Evolutionary conservation across 768 basidiomycete genomes (phyloP).

Genomic region (Panus rudis): DNA sequence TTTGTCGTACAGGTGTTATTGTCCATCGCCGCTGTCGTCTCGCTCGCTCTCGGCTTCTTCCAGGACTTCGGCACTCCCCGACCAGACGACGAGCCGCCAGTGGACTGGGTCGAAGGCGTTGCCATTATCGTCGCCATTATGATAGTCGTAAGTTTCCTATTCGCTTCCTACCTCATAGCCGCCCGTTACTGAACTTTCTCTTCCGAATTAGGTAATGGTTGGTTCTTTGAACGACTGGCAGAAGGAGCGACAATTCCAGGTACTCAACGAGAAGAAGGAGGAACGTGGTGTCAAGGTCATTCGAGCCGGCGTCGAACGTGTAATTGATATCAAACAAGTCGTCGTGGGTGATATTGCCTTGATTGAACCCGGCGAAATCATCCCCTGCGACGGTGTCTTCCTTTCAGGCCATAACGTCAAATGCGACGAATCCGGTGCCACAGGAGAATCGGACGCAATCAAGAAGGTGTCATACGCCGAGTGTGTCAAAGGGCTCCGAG

Average conservation of each 20-base stretch:
- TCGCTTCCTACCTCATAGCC: background rate
- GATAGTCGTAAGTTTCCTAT: constrained; percentile 55
- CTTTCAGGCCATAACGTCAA: constrained; percentile 86
- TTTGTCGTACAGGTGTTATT: constrained; percentile 67
- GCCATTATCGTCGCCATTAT: constrained; percentile 70
- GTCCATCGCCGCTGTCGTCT: constrained; percentile 87
- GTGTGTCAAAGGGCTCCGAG: constrained; percentile 43
- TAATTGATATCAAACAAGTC: constrained; percentile 54
- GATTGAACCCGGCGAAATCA: constrained; percentile 90
- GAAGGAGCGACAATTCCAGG: constrained; percentile 93
- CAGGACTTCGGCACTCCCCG: constrained; percentile 80
- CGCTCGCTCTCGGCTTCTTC: constrained; percentile 89
- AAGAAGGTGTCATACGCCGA: constrained; percentile 79
- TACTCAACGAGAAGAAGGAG: constrained; percentile 90
- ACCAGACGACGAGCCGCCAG: constrained; percentile 55
- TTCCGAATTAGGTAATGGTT: constrained; percentile 78
- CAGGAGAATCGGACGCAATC: constrained; percentile 95
- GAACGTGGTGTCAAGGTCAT: constrained; percentile 81
- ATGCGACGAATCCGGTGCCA: constrained; percentile 95
- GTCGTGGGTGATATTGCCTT: constrained; percentile 91
- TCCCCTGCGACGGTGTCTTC: constrained; percentile 96
- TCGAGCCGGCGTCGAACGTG: constrained; percentile 20
- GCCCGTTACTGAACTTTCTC: constrained; percentile 6
- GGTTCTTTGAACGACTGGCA: constrained; percentile 98
- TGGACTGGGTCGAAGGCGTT: constrained; percentile 97